Percentiles rank a stretch among this genome's conserved stretches.
phyloP scores from a whole-genome alignment of 2,329 filamentous ascomycete species.

The Ploettnerulaceae sp. region DNA sequence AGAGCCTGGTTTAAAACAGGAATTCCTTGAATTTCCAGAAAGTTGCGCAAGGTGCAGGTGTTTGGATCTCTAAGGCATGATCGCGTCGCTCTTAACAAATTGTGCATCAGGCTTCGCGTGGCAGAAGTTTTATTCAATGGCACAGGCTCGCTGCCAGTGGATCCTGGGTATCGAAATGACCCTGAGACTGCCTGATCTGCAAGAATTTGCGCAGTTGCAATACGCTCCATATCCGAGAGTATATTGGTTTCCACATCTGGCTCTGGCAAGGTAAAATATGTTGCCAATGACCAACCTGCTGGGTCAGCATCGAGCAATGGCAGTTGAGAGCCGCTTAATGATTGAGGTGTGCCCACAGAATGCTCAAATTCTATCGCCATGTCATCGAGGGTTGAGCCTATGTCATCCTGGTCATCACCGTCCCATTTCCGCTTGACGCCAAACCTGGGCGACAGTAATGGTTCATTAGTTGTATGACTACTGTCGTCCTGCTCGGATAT shows the following conservation, averaged over 20 bases:
- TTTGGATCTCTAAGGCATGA: conserved; percentile 40
- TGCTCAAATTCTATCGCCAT: conserved; percentile 29
- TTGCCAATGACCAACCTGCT: conserved; percentile 41
- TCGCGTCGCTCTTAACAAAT: conserved; percentile 43
- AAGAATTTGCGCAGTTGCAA: conserved; percentile 66
- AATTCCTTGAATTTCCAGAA: conserved; percentile 54
- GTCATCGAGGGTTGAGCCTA: conserved; percentile 30
- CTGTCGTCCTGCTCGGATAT: conserved; percentile 53
- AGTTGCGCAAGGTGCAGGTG: conserved; percentile 43
- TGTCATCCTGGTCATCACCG: conserved; percentile 27
- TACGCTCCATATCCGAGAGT: conserved; percentile 52
- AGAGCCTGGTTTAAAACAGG: conserved; percentile 48
- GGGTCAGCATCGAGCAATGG: conserved; percentile 32
- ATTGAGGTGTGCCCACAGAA: conserved; percentile 25
- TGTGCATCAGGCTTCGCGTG: conserved; percentile 36
- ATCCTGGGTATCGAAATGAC: conserved; percentile 32
- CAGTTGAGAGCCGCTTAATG: conserved; percentile 26
- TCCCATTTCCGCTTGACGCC: conserved; percentile 35
- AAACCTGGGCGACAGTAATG: conserved; percentile 44
- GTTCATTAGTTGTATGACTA: conserved; percentile 46
- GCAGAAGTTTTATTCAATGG: conserved; percentile 15
- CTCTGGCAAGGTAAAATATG: conserved; percentile 56
- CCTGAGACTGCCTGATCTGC: conserved; percentile 63
- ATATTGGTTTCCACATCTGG: conserved; percentile 35
- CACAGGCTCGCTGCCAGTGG: conserved; percentile 6